Evolutionary conservation across 805 yeast genomes (phyloP), one percentile per base, ranked within the genome.

Genomic region (Monosporozyma unispora): DNA sequence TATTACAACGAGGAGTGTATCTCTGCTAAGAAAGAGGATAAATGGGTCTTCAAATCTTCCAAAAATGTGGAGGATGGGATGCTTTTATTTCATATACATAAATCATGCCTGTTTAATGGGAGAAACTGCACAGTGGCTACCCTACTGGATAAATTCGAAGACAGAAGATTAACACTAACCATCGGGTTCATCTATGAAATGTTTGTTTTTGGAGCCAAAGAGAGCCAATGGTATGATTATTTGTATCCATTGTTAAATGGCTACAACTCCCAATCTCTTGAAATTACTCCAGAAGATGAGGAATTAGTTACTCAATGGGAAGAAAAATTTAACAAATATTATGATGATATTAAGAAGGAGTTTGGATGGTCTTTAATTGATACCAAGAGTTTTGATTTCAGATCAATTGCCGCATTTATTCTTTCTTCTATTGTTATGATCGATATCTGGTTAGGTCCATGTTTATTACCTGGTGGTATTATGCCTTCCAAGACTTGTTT

Each of bases 61-160:
- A 38, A 19, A 22, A 19, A 22, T 4, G 42, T 38, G 12, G 42
- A 38, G 11, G 25, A 38, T 21, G 42, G 42, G 14, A 11, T 27
- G 22, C 21, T 38, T 10, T 38, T 38, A 8, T 38, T 38, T 27
- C 42, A 38, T 12, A 38, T 38, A 27, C 21, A 38, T 21, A 44
- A 44, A n/a, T 44, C 46, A 21, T 44, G 39, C 9, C 37, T 44
- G 31, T 44, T 44, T 29, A 21, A 21, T 21, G 37, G 25, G 29
- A 44, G 16, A 25, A 44, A 22, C 11, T 44, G 46, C 21, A 44
- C 46, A 61, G 46, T 44, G 37, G 35, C 33, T 11, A 25, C 31
- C 3, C 7, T 41, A 16, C 6, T 41, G 7, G 31, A 7, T 16
- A n/a, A 23, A 7, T 19, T 25, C 25, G 44, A 25, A 16, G 44